Evolutionary conservation across 768 basidiomycete genomes (phyloP).

Genomic region (Boletus vermiculosoides): DNA sequence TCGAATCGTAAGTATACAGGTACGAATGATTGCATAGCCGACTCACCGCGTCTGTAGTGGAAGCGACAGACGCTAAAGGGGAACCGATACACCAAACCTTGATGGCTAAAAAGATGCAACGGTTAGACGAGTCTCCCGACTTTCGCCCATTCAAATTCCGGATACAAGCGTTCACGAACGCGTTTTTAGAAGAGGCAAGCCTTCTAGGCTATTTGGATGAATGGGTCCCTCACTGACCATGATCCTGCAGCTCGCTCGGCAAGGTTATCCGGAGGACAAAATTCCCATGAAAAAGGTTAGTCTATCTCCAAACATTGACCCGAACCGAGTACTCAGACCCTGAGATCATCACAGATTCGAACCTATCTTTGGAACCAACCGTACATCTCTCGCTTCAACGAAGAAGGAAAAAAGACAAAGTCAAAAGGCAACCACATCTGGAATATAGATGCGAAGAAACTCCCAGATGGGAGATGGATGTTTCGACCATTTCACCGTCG

Average conservation of each 20-base stretch:
- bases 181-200: conserved; percentile 86
- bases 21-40: conserved; percentile 3
- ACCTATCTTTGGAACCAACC: conserved; percentile 96
- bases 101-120: conserved; percentile 99
- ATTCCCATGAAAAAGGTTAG: conserved; percentile 94
- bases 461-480: conserved; percentile 71
- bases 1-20: conserved; percentile 71
- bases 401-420: conserved; percentile 98
- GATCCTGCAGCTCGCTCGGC: conserved; percentile 61
- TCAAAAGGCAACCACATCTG: conserved; percentile 99
- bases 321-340: conserved; percentile 11
- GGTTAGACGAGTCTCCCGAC: conserved; percentile 92
- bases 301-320: conserved; percentile 10
- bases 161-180: conserved; percentile 96
- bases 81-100: conserved; percentile 97
- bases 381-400: conserved; percentile 95
- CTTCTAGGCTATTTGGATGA: conserved; percentile 1
- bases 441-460: conserved; percentile 95
- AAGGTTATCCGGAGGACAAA: conserved; percentile 91
- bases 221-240: conserved; percentile 8
- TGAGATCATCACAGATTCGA: conserved; percentile 58
- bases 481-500: conserved; percentile 88
- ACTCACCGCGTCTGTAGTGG: conserved; percentile 54
- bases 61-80: conserved; percentile 90
- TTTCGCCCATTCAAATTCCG: conserved; percentile 99